Percentiles rank a stretch among this genome's conserved stretches.
Evolutionary conservation across 306 rosid species (phyloP).

Genomic region (Castanea sativa): DNA sequence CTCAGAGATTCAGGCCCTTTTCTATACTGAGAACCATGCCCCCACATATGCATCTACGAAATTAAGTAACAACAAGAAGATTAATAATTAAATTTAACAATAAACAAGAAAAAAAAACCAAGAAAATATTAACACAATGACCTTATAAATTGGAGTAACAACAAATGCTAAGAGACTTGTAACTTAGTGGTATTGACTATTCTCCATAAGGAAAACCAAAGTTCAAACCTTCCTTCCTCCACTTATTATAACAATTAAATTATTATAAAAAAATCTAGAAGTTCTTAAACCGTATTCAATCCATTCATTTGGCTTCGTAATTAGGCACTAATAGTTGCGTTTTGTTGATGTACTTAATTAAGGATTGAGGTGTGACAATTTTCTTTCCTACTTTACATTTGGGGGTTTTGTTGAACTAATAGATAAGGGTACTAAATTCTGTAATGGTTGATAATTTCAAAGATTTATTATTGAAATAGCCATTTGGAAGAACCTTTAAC

Average conservation of each 20-base stretch:
- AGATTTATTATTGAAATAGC: background rate
- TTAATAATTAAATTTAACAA: background rate
- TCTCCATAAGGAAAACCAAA: too few relatives aligned
- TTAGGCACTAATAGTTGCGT: background rate
- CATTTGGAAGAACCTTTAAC: background rate
- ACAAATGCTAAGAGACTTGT: too few relatives aligned
- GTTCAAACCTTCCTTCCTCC: too few relatives aligned
- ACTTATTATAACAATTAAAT: too few relatives aligned
- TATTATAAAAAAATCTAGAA: background rate
- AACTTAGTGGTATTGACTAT: too few relatives aligned
- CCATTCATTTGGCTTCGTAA: background rate
- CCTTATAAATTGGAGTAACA: too few relatives aligned
- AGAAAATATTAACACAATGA: background rate
- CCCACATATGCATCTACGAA: constrained; percentile 98
- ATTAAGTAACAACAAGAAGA: background rate
- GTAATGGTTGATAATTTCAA: background rate
- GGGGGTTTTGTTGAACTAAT: background rate
- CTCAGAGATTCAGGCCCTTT: constrained; percentile 97
- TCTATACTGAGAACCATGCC: constrained; percentile 97
- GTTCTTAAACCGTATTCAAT: background rate
- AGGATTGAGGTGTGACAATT: background rate
- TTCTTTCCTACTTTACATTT: background rate
- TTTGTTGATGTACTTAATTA: too few relatives aligned
- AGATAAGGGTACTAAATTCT: too few relatives aligned
- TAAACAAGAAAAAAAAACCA: background rate